A percentile compares a stretch with the other conserved stretches of the same genome.
Evolutionary conservation across 2,329 filamentous ascomycete genomes (phyloP).

Genomic region (Alternaria sp.): DNA sequence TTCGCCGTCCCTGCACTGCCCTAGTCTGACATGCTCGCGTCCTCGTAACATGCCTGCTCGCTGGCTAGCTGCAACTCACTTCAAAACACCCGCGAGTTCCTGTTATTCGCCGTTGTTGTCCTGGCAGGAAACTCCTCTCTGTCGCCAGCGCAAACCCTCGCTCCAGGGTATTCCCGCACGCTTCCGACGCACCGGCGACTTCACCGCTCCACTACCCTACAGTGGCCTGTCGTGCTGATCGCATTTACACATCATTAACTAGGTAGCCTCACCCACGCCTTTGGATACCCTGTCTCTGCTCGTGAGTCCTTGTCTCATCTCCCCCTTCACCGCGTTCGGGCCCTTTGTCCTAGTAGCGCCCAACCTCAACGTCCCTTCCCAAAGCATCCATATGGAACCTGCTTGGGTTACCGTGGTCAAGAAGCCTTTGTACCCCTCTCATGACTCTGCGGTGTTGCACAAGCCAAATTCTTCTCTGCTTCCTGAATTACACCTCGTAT

Average conservation of each 20-base stretch:
- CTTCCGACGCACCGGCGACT: slow-evolving; percentile 37
- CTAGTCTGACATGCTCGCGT: slow-evolving; percentile 18
- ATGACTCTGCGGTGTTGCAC: slow-evolving; percentile 41
- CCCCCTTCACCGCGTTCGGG: slow-evolving; percentile 28
- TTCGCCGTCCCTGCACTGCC: slow-evolving; percentile 22
- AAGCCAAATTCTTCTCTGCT: slow-evolving; percentile 26
- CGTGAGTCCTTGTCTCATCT: slow-evolving; percentile 48
- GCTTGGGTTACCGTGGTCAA: slow-evolving; percentile 40
- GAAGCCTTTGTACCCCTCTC: slow-evolving; percentile 43
- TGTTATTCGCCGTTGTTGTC: slow-evolving; percentile 30
- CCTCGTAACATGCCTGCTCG: slow-evolving; percentile 24
- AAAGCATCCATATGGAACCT: slow-evolving; percentile 41
- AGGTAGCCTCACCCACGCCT: slow-evolving; percentile 24
- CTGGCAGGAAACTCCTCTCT: slow-evolving; percentile 27
- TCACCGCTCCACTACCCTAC: slow-evolving; percentile 38
- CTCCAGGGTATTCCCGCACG: slow-evolving; percentile 41
- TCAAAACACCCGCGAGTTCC: slow-evolving; percentile 39
- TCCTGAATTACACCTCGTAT: slow-evolving; percentile 25
- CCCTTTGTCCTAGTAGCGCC: slow-evolving; percentile 41
- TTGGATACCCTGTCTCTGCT: slow-evolving; percentile 28
- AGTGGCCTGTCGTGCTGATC: slow-evolving; percentile 33
- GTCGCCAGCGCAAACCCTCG: slow-evolving; percentile 36
- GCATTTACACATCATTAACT: slow-evolving; percentile 30
- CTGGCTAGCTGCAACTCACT: slow-evolving; percentile 25
- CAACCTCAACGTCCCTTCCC: slow-evolving; percentile 34